Evolutionary conservation across 1,284 basidiomycete genomes (phyloP).

Genomic region (Naganishia liquefaciens): DNA sequence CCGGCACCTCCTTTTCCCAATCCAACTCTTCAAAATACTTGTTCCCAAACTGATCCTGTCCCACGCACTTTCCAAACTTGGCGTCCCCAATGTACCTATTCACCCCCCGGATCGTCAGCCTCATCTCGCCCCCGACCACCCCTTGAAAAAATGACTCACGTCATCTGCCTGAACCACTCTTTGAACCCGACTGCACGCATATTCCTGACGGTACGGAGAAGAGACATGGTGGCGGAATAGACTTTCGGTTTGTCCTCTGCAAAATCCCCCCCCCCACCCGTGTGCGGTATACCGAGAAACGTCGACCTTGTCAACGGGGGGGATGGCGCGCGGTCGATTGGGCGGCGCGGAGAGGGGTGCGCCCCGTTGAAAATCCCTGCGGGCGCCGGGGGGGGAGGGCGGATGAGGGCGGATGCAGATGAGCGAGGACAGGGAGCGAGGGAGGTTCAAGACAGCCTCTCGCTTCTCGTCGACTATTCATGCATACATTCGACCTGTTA

Average conservation of each 20-base stretch:
- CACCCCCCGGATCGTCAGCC: conserved; percentile 42
- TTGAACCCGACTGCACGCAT: conserved; percentile 71
- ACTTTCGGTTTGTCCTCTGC: neutral
- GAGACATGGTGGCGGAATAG: conserved; percentile 64
- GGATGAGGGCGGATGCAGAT: too few relatives aligned
- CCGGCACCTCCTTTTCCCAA: conserved; percentile 78
- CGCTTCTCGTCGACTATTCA: too few relatives aligned
- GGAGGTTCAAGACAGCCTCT: too few relatives aligned
- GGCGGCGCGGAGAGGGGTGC: neutral
- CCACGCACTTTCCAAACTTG: conserved; percentile 75
- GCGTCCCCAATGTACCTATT: conserved; percentile 85
- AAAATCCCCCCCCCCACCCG: too few relatives aligned
- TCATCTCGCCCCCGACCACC: neutral
- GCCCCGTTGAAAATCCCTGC: neutral
- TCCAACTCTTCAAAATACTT: conserved; percentile 87
- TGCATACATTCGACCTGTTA: too few relatives aligned
- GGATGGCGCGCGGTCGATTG: too few relatives aligned
- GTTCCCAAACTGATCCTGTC: conserved; percentile 89
- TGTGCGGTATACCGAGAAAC: too few relatives aligned
- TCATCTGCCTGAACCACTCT: conserved; percentile 75
- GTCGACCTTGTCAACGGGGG: neutral
- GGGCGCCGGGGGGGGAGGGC: too few relatives aligned
- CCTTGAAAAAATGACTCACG: conserved; percentile 40
- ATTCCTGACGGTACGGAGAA: conserved; percentile 72
- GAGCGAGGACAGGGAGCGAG: too few relatives aligned